A percentile compares a stretch with the other conserved stretches of the same genome.
Evolutionary conservation across 352 stramenopile genomes (phyloP).

Genomic region (Hyaloperonospora brassicae): DNA sequence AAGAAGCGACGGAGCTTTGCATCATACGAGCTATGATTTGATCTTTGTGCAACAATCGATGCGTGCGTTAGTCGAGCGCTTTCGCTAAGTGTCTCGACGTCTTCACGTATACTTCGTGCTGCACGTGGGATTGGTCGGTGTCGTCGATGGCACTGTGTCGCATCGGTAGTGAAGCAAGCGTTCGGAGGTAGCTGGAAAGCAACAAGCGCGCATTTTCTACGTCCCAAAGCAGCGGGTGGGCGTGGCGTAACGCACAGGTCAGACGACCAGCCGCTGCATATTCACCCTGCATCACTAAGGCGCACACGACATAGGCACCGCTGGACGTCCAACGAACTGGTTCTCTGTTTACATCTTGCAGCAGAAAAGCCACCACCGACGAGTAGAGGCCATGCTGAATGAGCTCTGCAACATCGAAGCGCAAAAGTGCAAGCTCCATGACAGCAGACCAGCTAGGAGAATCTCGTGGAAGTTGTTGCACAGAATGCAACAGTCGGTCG

Average conservation of each 20-base stretch:
- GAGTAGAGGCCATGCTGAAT: conserved; percentile 36
- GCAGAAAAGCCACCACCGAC: conserved; percentile 32
- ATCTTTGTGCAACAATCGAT: conserved; percentile 11
- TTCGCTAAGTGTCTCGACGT: conserved; percentile 21
- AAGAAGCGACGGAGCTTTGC: conserved; percentile 1
- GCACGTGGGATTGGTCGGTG: conserved; percentile 8
- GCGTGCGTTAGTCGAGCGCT: conserved; percentile 12
- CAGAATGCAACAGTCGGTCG: conserved; percentile 20
- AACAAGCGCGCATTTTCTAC: conserved; percentile 51
- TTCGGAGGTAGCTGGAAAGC: conserved; percentile 44
- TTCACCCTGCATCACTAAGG: conserved; percentile 41
- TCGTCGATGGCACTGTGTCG: conserved; percentile 6
- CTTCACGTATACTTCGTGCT: conserved; percentile 29
- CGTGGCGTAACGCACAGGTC: conserved; percentile 42
- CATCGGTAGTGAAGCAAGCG: conserved; percentile 16
- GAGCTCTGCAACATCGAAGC: conserved; percentile 42
- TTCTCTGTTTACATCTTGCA: conserved; percentile 8
- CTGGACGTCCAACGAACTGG: conserved; percentile 47
- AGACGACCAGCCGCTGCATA: conserved; percentile 44
- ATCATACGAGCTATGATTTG: conserved; percentile 13
- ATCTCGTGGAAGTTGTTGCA: conserved; percentile 11
- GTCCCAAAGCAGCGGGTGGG: conserved; percentile 64
- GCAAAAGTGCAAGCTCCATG: conserved; percentile 56
- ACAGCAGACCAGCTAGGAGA: conserved; percentile 15
- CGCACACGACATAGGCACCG: conserved; percentile 54